Evolutionary conservation across 1,139 yeast genomes (phyloP).

Genomic region (Groenewaldozyma sp.): DNA sequence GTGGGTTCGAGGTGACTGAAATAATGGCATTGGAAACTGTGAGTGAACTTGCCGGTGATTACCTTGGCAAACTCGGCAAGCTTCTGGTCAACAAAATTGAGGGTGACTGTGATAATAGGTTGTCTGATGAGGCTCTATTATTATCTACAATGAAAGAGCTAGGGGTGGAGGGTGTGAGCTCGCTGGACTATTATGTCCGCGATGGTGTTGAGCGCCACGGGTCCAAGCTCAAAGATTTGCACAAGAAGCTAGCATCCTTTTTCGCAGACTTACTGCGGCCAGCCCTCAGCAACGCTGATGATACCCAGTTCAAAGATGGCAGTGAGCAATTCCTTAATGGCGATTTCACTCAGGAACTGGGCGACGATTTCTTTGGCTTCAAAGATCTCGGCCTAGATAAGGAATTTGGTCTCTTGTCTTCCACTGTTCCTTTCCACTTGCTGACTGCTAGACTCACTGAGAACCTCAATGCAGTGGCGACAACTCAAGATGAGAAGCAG

Average conservation of each 20-base stretch:
- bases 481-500: constrained; percentile 11
- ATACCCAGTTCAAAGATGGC: constrained; percentile 74
- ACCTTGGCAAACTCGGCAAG: constrained; percentile 62
- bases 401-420: constrained; percentile 79
- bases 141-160: constrained; percentile 64
- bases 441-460: constrained; percentile 64
- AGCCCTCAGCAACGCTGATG: constrained; percentile 55
- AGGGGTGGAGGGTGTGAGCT: constrained; percentile 77
- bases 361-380: constrained; percentile 93
- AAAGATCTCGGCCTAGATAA: constrained; percentile 87
- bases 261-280: constrained; percentile 79
- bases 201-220: constrained; percentile 68
- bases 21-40: constrained; percentile 69
- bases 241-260: constrained; percentile 58
- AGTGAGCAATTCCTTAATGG: constrained; percentile 93
- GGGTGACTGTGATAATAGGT: constrained; percentile 17
- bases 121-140: constrained; percentile 41
- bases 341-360: constrained; percentile 84
- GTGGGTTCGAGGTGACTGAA: constrained; percentile 84
- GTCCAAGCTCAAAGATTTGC: constrained; percentile 58
- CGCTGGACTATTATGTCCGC: constrained; percentile 61
- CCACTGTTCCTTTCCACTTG: constrained; percentile 82
- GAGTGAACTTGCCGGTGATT: constrained; percentile 77
- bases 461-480: constrained; percentile 15
- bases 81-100: constrained; percentile 66